These are phyloP conservation scores for Dipteronia dyeriana DNA, from an alignment of 345 rosid genomes.

Conservation along the genomic window DNA sequence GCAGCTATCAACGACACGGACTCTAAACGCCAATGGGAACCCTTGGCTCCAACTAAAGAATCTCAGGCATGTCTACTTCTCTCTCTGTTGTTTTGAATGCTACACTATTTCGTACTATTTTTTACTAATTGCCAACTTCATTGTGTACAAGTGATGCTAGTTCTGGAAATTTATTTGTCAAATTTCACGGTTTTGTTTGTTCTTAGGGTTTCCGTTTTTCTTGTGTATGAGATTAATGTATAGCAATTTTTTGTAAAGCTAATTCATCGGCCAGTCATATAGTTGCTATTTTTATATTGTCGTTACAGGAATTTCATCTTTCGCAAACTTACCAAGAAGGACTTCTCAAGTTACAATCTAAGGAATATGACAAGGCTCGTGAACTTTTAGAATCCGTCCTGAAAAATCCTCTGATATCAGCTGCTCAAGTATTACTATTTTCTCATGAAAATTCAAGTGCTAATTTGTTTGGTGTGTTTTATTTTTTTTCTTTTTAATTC, in stretches of 20 bases:
- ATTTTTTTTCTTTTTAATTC: not conserved
- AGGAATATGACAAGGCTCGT: constrained; percentile 80
- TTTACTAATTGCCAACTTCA: not conserved
- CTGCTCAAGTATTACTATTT: constrained; percentile 53
- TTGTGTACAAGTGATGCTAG: not conserved
- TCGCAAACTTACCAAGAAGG: constrained; percentile 91
- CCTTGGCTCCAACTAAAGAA: constrained; percentile 96
- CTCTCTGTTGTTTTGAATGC: constrained; percentile 6
- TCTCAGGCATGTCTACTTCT: constrained; percentile 62
- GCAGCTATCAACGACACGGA: constrained; percentile 95
- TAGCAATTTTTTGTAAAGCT: not conserved
- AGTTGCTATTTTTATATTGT: not conserved
- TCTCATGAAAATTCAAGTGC: constrained; percentile 7
- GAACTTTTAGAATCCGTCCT: constrained; percentile 76
- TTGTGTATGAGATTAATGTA: not conserved
- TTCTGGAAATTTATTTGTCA: not conserved
- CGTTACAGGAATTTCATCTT: constrained; percentile 82
- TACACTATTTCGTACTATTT: not conserved
- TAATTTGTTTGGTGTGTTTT: constrained; percentile 1
- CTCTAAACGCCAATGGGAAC: constrained; percentile 86
- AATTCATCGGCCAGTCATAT: not conserved
- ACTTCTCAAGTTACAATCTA: constrained; percentile 82
- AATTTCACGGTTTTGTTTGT: not conserved
- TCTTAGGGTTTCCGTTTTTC: constrained; percentile 11
- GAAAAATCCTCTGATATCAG: constrained; percentile 76